These are phyloP conservation scores for Nevesoporus exiguus DNA, from an alignment of 768 basidiomycete species.

Conservation along the genomic window DNA sequence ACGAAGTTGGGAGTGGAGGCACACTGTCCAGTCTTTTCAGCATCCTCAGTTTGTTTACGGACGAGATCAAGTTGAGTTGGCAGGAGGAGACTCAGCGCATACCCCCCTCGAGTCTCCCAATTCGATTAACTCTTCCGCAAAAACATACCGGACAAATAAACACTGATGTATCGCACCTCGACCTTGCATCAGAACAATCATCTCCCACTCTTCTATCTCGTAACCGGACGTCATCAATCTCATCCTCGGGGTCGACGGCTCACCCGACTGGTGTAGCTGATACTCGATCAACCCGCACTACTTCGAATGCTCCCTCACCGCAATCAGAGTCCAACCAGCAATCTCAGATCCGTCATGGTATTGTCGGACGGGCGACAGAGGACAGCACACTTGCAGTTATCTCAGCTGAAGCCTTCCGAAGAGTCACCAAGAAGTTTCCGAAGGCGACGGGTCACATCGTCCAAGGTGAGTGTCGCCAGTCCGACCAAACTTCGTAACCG, in stretches of 20 bases:
- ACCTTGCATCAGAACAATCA: slow-evolving; percentile 36
- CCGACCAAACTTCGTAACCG: slow-evolving; percentile 4
- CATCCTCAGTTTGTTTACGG: slow-evolving; percentile 94
- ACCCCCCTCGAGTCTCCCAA: slow-evolving; percentile 27
- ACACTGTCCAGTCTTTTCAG: slow-evolving; percentile 96
- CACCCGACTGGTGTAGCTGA: slow-evolving; percentile 38
- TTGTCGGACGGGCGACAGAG: slow-evolving; percentile 88
- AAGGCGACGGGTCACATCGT: slow-evolving; percentile 97
- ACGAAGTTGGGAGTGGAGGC: slow-evolving; percentile 94
- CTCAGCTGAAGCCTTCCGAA: slow-evolving; percentile 93
- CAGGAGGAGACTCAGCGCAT: slow-evolving; percentile 51
- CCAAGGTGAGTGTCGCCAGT: slow-evolving; percentile 53
- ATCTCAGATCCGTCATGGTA: slow-evolving; percentile 54
- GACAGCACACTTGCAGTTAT: slow-evolving; percentile 98
- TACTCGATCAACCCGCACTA: slow-evolving; percentile 3
- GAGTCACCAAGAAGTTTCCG: slow-evolving; percentile 93
- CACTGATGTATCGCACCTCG: slow-evolving; percentile 63
- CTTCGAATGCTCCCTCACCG: slow-evolving; percentile 22
- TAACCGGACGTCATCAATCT: slow-evolving; percentile 52
- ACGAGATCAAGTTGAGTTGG: slow-evolving; percentile 91
- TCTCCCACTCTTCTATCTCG: slow-evolving; percentile 31
- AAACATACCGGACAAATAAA: slow-evolving; percentile 41
- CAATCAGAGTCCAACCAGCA: slow-evolving; percentile 25
- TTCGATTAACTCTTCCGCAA: slow-evolving; percentile 21
- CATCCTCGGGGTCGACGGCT: slow-evolving; percentile 68